A percentile compares a stretch with the other conserved stretches of the same genome.
Conservation (phyloP, 1,284 basidiomycete species). For the Golubevia sp. region DNA sequence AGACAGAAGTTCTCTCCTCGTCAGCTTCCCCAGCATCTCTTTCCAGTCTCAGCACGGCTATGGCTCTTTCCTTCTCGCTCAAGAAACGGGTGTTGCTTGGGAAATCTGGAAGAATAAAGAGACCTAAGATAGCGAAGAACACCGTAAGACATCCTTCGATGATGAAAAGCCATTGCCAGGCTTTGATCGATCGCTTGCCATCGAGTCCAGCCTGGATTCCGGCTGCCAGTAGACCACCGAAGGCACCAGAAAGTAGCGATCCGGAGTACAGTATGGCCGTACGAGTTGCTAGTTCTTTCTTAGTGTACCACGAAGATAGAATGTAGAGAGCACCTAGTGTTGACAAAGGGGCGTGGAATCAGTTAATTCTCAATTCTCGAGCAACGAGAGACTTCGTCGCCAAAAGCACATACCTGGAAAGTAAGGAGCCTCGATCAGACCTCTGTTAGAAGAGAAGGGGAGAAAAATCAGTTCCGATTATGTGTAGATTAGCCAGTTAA, state of each 20-base stretch:
- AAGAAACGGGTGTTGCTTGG: conserved; percentile 37
- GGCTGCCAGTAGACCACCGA: conserved; percentile 34
- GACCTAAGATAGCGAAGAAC: conserved; percentile 14
- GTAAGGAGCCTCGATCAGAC: conserved; percentile 25
- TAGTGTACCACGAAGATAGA: conserved; percentile 31
- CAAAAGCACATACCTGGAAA: too few species aligned
- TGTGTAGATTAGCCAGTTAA: too few species aligned
- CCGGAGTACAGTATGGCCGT: conserved; percentile 29
- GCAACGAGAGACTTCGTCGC: too few species aligned
- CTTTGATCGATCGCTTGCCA: conserved; percentile 12
- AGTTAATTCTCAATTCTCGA: too few species aligned
- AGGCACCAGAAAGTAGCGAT: conserved; percentile 28
- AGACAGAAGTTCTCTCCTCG: too few species aligned
- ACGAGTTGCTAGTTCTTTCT: conserved; percentile 35
- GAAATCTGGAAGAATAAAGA: conserved; percentile 35
- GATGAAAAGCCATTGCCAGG: conserved; percentile 53
- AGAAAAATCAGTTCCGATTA: too few species aligned
- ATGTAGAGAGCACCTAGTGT: conserved; percentile 16
- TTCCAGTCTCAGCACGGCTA: conserved; percentile 30
- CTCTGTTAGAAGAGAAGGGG: too few species aligned
- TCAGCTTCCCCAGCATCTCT: conserved; percentile 23
- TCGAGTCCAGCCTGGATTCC: conserved; percentile 29
- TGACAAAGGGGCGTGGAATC: too few species aligned
- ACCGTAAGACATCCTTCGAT: conserved; percentile 29
- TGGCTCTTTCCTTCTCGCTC: conserved; percentile 17